Percentiles rank a stretch among this genome's conserved stretches.
Conservation (phyloP, 2,329 filamentous ascomycete species). For the Neoscytalidium dimidiatum region DNA sequence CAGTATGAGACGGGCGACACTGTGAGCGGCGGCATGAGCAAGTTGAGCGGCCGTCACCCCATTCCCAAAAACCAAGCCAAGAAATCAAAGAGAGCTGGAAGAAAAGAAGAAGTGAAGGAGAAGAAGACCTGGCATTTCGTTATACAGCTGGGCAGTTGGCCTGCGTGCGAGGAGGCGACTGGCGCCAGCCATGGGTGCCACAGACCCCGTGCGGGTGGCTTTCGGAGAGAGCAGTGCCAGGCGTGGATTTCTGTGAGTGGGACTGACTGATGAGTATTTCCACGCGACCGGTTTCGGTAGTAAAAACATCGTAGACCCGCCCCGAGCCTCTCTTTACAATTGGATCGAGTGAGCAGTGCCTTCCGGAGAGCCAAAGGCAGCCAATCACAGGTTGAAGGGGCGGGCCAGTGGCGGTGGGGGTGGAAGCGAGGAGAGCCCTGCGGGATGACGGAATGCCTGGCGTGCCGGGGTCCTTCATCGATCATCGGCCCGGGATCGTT, state of each 20-base stretch:
- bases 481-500: background rate
- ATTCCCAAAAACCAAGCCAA: slow-evolving; percentile 14
- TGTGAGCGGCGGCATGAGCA: slow-evolving; percentile 11
- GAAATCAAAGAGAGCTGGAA: slow-evolving; percentile 18
- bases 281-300: no score
- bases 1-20: slow-evolving; percentile 17
- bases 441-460: background rate
- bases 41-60: slow-evolving; percentile 15
- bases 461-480: background rate
- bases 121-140: background rate
- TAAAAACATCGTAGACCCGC: background rate
- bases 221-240: no score
- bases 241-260: background rate
- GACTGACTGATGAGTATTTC: background rate
- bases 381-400: background rate
- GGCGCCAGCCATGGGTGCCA: background rate
- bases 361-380: background rate
- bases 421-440: background rate
- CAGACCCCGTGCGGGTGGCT: no score
- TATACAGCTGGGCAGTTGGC: background rate
- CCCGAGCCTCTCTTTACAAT: background rate
- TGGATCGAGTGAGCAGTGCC: background rate
- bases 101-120: background rate
- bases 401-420: no score
- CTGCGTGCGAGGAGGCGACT: background rate